phyloP scores from a whole-genome alignment of 2,329 filamentous ascomycete species.

The Furcasterigmium furcatum region DNA sequence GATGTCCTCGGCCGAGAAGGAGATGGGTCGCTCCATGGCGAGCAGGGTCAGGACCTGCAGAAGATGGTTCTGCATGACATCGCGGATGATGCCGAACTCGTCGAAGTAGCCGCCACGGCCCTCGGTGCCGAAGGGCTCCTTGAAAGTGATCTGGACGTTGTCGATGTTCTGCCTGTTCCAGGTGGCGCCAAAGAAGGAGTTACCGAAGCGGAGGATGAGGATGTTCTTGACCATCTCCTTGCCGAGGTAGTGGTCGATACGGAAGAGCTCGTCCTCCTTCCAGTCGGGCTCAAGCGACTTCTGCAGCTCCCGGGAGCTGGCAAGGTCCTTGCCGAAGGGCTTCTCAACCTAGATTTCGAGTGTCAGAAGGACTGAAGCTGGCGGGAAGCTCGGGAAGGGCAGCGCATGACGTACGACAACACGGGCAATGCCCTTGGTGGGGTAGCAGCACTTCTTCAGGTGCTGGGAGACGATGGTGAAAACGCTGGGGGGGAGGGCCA shows the following conservation, averaged over 20 bases:
- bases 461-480: constrained; percentile 98
- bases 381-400: neutral
- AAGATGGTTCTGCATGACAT: constrained; percentile 99
- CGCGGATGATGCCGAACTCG: constrained; percentile 98
- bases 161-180: constrained; percentile 99
- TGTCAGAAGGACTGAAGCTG: constrained; percentile 2
- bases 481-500: constrained; percentile 95
- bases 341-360: constrained; percentile 76
- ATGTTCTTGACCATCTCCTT: constrained; percentile 99
- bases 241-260: constrained; percentile 98
- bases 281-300: constrained; percentile 94
- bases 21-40: constrained; percentile 97
- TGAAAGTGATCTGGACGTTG: constrained; percentile 98
- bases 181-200: constrained; percentile 96
- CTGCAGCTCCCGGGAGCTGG: constrained; percentile 90
- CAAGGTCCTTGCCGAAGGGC: constrained; percentile 96
- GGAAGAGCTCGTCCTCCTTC: constrained; percentile 98
- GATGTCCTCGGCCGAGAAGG: constrained; percentile 96
- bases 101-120: constrained; percentile 98
- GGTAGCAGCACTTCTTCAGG: constrained; percentile 96
- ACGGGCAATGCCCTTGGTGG: constrained; percentile 81
- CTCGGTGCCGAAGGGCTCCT: constrained; percentile 98
- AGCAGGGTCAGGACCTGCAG: constrained; percentile 94
- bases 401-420: constrained; percentile 70
- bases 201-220: constrained; percentile 94